These are phyloP conservation scores for Suillus cothurnatus DNA, from an alignment of 768 basidiomycete genomes.

Conservation along the genomic window DNA sequence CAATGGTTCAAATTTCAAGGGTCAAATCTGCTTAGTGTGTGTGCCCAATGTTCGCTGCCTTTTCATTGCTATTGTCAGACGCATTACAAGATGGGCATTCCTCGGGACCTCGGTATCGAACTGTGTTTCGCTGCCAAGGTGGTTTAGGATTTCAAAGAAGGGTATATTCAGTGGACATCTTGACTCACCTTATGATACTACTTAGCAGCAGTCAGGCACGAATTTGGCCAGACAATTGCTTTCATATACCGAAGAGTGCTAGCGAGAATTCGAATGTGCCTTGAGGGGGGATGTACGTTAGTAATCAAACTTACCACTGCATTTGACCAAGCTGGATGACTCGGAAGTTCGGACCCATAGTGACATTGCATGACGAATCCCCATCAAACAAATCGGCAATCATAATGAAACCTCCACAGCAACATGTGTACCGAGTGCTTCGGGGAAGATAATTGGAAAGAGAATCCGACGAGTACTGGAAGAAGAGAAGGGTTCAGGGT, in stretches of 20 bases:
- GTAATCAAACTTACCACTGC: slow-evolving; percentile 2
- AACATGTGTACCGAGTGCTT: not conserved
- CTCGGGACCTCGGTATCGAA: slow-evolving; percentile 17
- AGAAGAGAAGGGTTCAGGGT: not conserved
- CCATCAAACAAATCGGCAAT: not conserved
- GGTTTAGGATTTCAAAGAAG: slow-evolving; percentile 1
- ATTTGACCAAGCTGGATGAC: slow-evolving; percentile 3
- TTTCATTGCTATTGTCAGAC: not conserved
- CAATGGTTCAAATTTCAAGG: not conserved
- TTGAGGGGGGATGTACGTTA: not conserved
- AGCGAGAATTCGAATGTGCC: not conserved
- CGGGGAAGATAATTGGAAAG: not conserved
- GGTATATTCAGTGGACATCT: not conserved
- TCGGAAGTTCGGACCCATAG: not conserved
- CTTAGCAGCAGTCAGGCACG: not conserved
- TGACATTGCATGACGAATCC: not conserved
- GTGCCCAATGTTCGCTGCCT: not conserved
- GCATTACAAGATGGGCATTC: not conserved
- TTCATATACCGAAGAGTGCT: not conserved
- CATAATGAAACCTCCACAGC: not conserved
- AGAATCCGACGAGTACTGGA: not conserved
- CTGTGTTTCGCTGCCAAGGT: not conserved
- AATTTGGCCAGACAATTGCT: not conserved
- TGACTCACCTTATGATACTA: not conserved
- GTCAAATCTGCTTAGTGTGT: not conserved